phyloP scores from a whole-genome alignment of 495 filamentous ascomycete genomes.

The Hypoxylon fragiforme region DNA sequence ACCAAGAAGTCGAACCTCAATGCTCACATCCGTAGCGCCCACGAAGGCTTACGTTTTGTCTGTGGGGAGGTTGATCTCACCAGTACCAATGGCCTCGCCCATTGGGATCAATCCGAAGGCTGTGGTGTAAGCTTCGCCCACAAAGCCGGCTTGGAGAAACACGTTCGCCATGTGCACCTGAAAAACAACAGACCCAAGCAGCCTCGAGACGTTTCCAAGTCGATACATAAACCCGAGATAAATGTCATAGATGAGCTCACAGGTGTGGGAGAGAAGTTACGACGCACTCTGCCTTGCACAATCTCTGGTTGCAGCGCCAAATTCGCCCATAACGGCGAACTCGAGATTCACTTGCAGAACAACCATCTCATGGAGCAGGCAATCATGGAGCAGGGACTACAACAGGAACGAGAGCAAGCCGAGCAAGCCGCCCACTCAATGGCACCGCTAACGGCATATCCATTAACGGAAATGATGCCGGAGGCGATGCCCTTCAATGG shows the following conservation, averaged over 20 bases:
- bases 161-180: constrained; percentile 76
- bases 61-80: constrained; percentile 70
- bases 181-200: constrained; percentile 53
- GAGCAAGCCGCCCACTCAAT: too few relatives aligned
- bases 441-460: constrained; percentile 11
- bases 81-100: constrained; percentile 56
- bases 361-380: constrained; percentile 33
- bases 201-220: constrained; percentile 38
- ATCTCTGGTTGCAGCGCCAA: constrained; percentile 56
- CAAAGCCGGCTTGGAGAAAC: constrained; percentile 77
- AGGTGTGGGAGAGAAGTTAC: constrained; percentile 59
- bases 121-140: constrained; percentile 71
- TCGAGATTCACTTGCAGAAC: constrained; percentile 64
- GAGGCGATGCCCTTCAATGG: constrained; percentile 14
- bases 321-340: constrained; percentile 69
- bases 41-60: constrained; percentile 70
- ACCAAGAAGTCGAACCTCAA: constrained; percentile 78
- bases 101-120: constrained; percentile 67
- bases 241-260: constrained; percentile 54
- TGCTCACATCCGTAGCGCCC: constrained; percentile 73
- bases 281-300: constrained; percentile 61
- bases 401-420: too few relatives aligned
- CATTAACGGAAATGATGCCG: constrained; percentile 2
- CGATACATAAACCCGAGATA: constrained; percentile 37
- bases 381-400: constrained; percentile 28